Evolutionary conservation across 2,329 filamentous ascomycete species (phyloP), one percentile per base, ranked within the genome.

Genomic region (Verticillium dahliae): DNA sequence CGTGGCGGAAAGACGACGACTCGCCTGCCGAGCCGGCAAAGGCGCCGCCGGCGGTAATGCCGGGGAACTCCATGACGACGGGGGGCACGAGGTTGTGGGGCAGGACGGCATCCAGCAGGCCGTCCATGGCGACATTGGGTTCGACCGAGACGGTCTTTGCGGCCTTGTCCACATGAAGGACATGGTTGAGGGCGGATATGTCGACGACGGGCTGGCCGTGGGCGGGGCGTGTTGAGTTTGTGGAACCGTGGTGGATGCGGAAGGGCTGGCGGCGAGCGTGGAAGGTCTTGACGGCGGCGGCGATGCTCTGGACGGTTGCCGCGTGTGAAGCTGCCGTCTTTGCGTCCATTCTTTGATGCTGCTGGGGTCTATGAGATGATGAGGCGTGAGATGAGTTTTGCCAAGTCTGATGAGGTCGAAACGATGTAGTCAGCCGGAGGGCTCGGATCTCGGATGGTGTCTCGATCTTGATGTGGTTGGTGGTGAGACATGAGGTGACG

Each of bases 221-320:
- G 7, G 80, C 80, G 33, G 81, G 81, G 7, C 90, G 86, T 41
- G 90, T 92, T 73, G 86, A 90, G 75, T 91, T 92, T 33, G 90
- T 92, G 0, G 88, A 86, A 63, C 90, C 90, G 74, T 92, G 90
- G 67, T 86, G 90, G 70, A 92, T 87, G n/a, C 89, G 82, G 73
- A 90, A 92, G 2, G 87, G 83, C 69, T 78, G 72, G 62, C 76
- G 72, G 7, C 67, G 70, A 2, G 72, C 68, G 59, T 79, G 70
- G 66, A 84, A 83, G 4, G 76, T 68, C 62, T 72, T 72, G 37
- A 84, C 74, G 27, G 77, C 73, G 37, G 71, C 68, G 0, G 81
- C 74, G 56, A 84, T 76, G 60, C 70, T 67, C 18, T 70, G 64
- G n/a, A 84, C 80, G 9, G 75, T 74, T 2, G 70, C 67, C 27